Conservation (phyloP, 163 green algal genomes). For the Trebouxia gelatinosa region DNA sequence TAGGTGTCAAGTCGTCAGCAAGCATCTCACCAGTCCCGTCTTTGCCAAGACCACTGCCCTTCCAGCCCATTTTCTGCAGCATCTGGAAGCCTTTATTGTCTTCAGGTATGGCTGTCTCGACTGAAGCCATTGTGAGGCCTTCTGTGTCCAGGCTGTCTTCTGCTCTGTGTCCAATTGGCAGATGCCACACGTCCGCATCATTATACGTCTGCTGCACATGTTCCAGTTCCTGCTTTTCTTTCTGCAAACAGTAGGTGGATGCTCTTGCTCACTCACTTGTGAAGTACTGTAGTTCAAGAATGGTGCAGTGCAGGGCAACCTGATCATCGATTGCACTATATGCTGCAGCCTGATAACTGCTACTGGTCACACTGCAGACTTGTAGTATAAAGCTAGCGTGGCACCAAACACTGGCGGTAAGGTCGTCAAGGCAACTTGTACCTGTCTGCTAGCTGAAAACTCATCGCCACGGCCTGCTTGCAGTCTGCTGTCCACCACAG, state of each 20-base stretch:
- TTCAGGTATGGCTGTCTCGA: slow-evolving; percentile 40
- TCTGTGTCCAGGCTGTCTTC: slow-evolving; percentile 50
- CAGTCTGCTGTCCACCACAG: slow-evolving; percentile 44
- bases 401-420: not conserved
- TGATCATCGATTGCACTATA: not conserved
- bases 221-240: slow-evolving; percentile 33
- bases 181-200: slow-evolving; percentile 41
- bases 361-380: too few species aligned
- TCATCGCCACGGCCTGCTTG: slow-evolving; percentile 47
- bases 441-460: slow-evolving; percentile 39
- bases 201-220: slow-evolving; percentile 30
- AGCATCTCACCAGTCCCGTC: slow-evolving; percentile 50
- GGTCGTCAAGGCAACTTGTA: not conserved
- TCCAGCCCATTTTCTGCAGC: slow-evolving; percentile 70
- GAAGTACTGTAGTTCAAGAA: not conserved
- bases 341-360: not conserved
- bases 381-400: not conserved
- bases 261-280: not conserved
- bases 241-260: not conserved
- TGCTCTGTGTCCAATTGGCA: slow-evolving; percentile 40
- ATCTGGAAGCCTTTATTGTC: slow-evolving; percentile 65
- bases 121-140: slow-evolving; percentile 32
- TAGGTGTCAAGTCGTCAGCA: not conserved
- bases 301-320: not conserved
- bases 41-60: slow-evolving; percentile 59